Conservation (phyloP, 257 asterid genomes). For the Solanum bulbocastanum region DNA sequence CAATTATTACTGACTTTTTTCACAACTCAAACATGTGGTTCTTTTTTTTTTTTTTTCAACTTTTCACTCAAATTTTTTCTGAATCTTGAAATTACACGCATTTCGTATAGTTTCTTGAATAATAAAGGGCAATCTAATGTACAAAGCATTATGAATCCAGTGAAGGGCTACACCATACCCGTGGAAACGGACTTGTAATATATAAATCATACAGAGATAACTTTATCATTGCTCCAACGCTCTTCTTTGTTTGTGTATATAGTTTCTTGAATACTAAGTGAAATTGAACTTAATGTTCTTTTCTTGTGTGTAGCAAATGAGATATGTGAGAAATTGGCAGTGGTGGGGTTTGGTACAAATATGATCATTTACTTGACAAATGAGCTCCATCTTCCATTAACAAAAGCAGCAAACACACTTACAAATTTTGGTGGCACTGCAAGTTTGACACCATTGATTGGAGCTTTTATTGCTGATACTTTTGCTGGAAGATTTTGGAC, state of each 20-base stretch:
- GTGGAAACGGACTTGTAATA: background rate
- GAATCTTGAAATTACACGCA: background rate
- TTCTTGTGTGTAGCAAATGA: slow-evolving; percentile 54
- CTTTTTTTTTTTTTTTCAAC: background rate
- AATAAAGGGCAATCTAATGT: background rate
- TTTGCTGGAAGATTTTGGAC: slow-evolving; percentile 89
- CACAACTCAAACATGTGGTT: background rate
- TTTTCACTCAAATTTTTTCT: background rate
- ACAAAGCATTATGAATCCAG: background rate
- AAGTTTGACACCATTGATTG: slow-evolving; percentile 69
- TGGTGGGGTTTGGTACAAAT: slow-evolving; percentile 69
- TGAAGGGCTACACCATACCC: background rate
- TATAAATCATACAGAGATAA: background rate
- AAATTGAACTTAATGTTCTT: background rate
- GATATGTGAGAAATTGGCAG: slow-evolving; percentile 79
- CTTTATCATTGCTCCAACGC: background rate
- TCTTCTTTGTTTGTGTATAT: too few relatives aligned
- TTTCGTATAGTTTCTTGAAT: background rate
- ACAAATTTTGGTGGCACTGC: slow-evolving; percentile 81
- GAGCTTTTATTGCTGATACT: slow-evolving; percentile 72
- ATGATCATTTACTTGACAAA: slow-evolving; percentile 70
- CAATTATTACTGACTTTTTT: background rate
- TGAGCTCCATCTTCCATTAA: slow-evolving; percentile 60
- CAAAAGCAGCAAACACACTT: slow-evolving; percentile 80
- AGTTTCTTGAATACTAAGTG: background rate